These are phyloP conservation scores for Lentinula boryana DNA, from an alignment of 768 basidiomycete species.

Conservation along the genomic window DNA sequence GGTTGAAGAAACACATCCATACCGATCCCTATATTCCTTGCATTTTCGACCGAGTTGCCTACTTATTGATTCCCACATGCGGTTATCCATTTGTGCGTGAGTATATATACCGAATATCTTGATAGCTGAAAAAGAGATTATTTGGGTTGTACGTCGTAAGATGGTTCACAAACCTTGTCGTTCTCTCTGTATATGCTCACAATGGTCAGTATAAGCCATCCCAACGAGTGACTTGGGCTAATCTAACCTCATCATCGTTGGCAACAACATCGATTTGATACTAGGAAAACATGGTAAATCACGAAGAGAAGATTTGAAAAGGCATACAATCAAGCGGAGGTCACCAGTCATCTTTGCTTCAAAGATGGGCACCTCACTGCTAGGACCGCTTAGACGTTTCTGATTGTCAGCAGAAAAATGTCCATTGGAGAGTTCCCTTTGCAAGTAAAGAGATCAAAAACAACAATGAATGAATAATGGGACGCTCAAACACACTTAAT, in stretches of 20 bases:
- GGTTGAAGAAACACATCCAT: not conserved
- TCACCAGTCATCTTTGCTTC: slow-evolving; percentile 64
- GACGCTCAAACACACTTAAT: slow-evolving; percentile 40
- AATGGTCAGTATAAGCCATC: not conserved
- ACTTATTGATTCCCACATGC: slow-evolving; percentile 42
- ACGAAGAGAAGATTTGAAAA: not conserved
- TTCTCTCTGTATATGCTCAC: slow-evolving; percentile 11
- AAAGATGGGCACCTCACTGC: slow-evolving; percentile 49
- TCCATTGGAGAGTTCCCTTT: slow-evolving; percentile 63
- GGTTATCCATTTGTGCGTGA: slow-evolving; percentile 36
- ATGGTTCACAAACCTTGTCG: slow-evolving; percentile 11
- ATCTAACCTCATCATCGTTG: slow-evolving; percentile 18
- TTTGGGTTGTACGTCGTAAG: not conserved
- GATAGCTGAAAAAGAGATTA: slow-evolving; percentile 26
- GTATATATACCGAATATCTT: slow-evolving; percentile 47
- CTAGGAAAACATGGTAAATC: slow-evolving; percentile 1
- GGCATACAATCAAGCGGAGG: slow-evolving; percentile 41
- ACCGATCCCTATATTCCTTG: slow-evolving; percentile 51
- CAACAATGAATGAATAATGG: not conserved
- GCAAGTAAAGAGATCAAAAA: not conserved
- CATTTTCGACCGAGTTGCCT: slow-evolving; percentile 36
- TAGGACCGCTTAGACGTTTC: slow-evolving; percentile 43
- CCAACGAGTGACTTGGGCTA: not conserved
- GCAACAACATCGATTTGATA: slow-evolving; percentile 16
- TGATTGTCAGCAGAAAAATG: slow-evolving; percentile 68